A percentile compares a stretch with the other conserved stretches of the same genome.
Conservation (phyloP, 495 filamentous ascomycete genomes). For the Penicillium herquei region DNA sequence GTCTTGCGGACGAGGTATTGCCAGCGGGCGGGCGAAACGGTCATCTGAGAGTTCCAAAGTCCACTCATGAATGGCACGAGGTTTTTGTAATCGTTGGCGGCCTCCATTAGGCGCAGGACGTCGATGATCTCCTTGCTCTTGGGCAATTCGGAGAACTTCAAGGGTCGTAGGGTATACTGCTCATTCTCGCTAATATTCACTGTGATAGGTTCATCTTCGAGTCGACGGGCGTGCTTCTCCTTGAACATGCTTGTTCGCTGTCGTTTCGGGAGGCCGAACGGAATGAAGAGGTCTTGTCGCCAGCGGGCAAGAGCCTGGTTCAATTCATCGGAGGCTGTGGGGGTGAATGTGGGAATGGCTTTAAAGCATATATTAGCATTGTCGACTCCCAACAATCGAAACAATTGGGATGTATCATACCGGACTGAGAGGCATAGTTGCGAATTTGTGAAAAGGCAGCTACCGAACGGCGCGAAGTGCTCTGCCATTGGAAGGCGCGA, state of each 20-base stretch:
- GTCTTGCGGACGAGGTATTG: constrained; percentile 43
- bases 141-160: constrained; percentile 41
- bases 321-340: constrained; percentile 52
- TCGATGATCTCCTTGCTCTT: constrained; percentile 28
- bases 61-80: constrained; percentile 58
- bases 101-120: constrained; percentile 49
- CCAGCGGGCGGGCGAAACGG: constrained; percentile 26
- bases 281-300: constrained; percentile 64
- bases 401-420: constrained; percentile 18
- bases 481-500: constrained; percentile 35
- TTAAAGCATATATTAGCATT: not conserved
- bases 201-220: constrained; percentile 58
- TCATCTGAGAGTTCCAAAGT: constrained; percentile 41
- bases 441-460: constrained; percentile 33
- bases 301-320: constrained; percentile 52
- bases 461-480: constrained; percentile 33
- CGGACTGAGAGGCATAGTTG: constrained; percentile 30
- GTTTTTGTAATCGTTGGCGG: constrained; percentile 58
- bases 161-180: constrained; percentile 51
- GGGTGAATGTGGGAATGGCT: constrained; percentile 49
- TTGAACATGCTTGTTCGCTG: constrained; percentile 58
- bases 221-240: constrained; percentile 44
- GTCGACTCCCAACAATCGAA: not conserved
- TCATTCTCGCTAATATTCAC: constrained; percentile 59
- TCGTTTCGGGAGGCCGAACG: constrained; percentile 52